These are phyloP conservation scores for Hordeum vulgare DNA, from an alignment of 176 grass and related monocot genomes.

Conservation along the genomic window DNA sequence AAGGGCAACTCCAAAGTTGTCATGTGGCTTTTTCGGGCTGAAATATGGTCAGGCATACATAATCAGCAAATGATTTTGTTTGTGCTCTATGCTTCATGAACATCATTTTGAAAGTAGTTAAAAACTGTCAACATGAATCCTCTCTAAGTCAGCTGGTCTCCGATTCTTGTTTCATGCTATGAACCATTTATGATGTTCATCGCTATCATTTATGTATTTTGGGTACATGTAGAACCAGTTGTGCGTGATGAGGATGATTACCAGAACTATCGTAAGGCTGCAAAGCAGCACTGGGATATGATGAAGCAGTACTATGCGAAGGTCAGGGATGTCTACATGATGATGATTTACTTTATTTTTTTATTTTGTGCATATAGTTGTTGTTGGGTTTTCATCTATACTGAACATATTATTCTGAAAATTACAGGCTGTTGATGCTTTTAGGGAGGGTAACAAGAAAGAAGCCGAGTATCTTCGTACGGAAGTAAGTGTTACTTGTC, in stretches of 20 bases:
- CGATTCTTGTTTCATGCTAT: background rate
- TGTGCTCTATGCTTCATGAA: background rate
- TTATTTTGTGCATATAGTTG: background rate
- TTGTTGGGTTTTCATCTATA: background rate
- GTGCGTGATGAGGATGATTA: constrained; percentile 64
- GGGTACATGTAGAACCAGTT: constrained; percentile 22
- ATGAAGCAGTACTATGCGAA: constrained; percentile 94
- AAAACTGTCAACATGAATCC: constrained; percentile 8
- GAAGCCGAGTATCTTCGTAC: constrained; percentile 46
- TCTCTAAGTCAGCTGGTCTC: background rate
- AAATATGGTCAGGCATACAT: background rate
- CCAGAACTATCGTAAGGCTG: constrained; percentile 52
- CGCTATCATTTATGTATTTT: constrained; percentile 20
- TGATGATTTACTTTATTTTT: constrained; percentile 8
- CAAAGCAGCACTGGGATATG: constrained; percentile 76
- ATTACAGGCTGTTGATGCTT: constrained; percentile 82
- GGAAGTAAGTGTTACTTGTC: constrained; percentile 44
- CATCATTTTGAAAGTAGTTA: background rate
- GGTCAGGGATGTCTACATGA: constrained; percentile 31
- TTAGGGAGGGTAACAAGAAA: constrained; percentile 54
- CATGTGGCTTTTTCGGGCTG: background rate
- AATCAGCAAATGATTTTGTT: background rate
- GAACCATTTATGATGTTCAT: background rate
- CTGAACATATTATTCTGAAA: constrained; percentile 21
- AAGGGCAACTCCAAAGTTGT: background rate